Evolutionary conservation across 352 stramenopile genomes (phyloP).

Genomic region (Blastocystis sp.): DNA sequence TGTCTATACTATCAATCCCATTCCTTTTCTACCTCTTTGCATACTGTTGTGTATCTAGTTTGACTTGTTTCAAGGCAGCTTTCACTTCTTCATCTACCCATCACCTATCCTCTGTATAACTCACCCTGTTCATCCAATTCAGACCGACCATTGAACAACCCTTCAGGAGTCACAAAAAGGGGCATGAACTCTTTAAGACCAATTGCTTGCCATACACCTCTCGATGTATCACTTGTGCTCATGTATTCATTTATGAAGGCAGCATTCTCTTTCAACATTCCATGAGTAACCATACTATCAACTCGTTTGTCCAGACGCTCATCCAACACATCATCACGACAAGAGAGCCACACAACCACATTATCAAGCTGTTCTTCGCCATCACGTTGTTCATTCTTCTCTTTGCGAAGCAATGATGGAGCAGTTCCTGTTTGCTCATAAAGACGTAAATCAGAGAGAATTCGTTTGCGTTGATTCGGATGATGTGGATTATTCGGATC

Average conservation of each 20-base stretch:
- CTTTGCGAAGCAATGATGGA: constrained; percentile 4
- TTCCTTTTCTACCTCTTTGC: constrained; percentile 72
- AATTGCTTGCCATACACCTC: constrained; percentile 82
- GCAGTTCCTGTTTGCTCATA: constrained; percentile 78
- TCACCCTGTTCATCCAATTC: not conserved
- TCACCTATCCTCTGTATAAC: not conserved
- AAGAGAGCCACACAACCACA: constrained; percentile 81
- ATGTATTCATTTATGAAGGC: constrained; percentile 73
- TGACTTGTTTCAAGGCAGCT: constrained; percentile 78
- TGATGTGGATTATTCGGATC: constrained; percentile 81
- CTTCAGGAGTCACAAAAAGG: constrained; percentile 77
- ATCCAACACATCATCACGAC: constrained; percentile 74
- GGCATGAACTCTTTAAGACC: constrained; percentile 85
- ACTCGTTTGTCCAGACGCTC: constrained; percentile 77
- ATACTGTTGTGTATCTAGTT: constrained; percentile 80
- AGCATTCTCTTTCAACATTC: constrained; percentile 78
- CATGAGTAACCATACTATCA: constrained; percentile 76
- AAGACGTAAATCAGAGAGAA: constrained; percentile 80
- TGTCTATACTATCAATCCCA: constrained; percentile 71
- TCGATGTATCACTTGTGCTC: constrained; percentile 34
- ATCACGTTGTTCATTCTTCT: constrained; percentile 77
- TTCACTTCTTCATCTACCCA: constrained; percentile 71
- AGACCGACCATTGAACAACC: constrained; percentile 57
- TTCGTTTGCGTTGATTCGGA: constrained; percentile 77
- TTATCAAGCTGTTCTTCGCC: constrained; percentile 74